phyloP scores from a whole-genome alignment of 106 monocot species.

The Dendrobium huoshanense region DNA sequence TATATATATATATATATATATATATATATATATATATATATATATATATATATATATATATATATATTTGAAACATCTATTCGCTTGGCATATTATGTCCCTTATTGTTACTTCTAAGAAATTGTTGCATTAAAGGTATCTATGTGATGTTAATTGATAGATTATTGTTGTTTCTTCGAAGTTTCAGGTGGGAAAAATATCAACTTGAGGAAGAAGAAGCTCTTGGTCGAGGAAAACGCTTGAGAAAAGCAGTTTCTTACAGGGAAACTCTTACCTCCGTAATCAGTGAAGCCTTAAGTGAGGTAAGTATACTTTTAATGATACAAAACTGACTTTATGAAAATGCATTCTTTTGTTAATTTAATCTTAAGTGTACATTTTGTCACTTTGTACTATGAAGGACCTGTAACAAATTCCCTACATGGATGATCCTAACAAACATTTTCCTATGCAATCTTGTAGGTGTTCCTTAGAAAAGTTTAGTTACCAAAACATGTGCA shows the following conservation, averaged over 20 bases:
- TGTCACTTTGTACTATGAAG: background rate
- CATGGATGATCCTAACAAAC: background rate
- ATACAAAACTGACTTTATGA: background rate
- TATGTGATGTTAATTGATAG: background rate
- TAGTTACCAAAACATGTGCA: background rate
- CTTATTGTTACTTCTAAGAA: background rate
- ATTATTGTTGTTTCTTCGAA: background rate
- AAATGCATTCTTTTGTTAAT: background rate
- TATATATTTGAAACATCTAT: background rate
- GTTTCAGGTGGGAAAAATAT: constrained; percentile 84
- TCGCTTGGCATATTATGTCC: background rate
- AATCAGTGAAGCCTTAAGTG: constrained; percentile 65
- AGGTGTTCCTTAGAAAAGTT: background rate
- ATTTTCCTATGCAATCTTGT: background rate
- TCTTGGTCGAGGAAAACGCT: constrained; percentile 94
- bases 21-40: too few species aligned
- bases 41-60: too few species aligned
- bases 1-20: too few species aligned
- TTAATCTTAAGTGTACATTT: background rate
- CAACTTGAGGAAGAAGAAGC: constrained; percentile 89
- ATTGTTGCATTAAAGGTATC: background rate
- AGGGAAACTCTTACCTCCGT: constrained; percentile 71
- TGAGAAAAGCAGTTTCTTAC: constrained; percentile 93
- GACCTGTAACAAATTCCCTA: background rate
- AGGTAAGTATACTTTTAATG: constrained; percentile 34